A percentile compares a stretch with the other conserved stretches of the same genome.
Evolutionary conservation across 768 basidiomycete species (phyloP).

Genomic region (Boletellus emodensis): DNA sequence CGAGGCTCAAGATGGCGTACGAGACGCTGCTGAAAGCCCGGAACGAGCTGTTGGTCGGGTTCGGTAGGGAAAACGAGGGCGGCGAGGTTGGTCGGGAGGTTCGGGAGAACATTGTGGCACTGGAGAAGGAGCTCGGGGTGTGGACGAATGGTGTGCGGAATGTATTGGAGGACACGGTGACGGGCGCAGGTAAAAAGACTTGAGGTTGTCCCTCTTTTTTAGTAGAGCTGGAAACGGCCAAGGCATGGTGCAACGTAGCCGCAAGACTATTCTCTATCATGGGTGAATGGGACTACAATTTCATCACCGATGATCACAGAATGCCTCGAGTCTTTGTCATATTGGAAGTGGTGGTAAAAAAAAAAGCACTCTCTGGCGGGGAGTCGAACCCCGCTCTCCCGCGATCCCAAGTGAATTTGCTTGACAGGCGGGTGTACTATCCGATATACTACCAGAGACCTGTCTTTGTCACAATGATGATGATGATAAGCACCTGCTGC

Average conservation of each 20-base stretch:
- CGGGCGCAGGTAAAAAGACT: not conserved
- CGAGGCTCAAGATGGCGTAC: conserved; percentile 59
- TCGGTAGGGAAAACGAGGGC: conserved; percentile 66
- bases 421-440: conserved; percentile 48
- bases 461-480: not conserved
- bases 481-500: not conserved
- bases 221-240: too few relatives aligned
- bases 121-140: conserved; percentile 71
- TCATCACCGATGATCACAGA: too few relatives aligned
- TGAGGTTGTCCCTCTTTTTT: not conserved
- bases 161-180: conserved; percentile 41
- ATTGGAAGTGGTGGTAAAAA: not conserved
- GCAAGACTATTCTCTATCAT: not conserved
- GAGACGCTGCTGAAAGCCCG: conserved; percentile 61
- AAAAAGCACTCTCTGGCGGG: conserved; percentile 40
- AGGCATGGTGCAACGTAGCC: not conserved
- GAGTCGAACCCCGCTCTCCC: conserved; percentile 44
- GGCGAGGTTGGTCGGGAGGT: conserved; percentile 67
- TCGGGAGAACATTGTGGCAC: conserved; percentile 50
- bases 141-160: conserved; percentile 65
- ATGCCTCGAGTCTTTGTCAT: too few relatives aligned
- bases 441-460: conserved; percentile 48
- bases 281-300: too few relatives aligned
- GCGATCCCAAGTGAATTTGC: conserved; percentile 19
- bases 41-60: conserved; percentile 61